Base-by-base conservation (phyloP, 1,139 yeast genomes). In the Kodamaea anthophila region DNA sequence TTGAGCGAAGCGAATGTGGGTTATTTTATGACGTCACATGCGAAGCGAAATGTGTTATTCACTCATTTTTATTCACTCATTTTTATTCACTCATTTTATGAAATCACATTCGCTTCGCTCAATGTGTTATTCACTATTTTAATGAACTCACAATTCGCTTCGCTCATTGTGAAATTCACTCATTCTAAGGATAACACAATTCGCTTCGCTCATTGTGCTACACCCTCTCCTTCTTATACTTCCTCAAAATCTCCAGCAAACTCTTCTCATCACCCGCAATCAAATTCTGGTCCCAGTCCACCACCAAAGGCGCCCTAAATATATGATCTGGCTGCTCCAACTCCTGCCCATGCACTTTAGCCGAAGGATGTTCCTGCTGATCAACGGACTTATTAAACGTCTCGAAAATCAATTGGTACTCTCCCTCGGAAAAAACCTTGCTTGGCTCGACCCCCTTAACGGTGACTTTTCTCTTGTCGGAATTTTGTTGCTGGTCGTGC, bases 281-380 rank as follows among this genome's bases (percentile, higher is more conserved):
- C 37, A 59, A 33, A 39, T 59, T 55, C 39, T 64, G 70, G 42
- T 66, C 73, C 73, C 73, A 66, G 42, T 66, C 73, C 25, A 65
- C 59, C 21, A 66, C 55, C 45, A 66, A 59, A 0, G 73, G 73
- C 2, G 71, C 65, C 34, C 42, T 45, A 41, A 66, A 66, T 9
- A 66, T 50, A 18, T 60, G 57, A 5, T 53, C 41, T 4, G 67
- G 57, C 26, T 53, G 53, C 9, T 50, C 58, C 5, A 24, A 19
- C 16, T 30, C 37, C 37, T 24, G 31, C 4, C 35, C 37, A 13
- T 32, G 32, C 12, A 29, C 36, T 24, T 32, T 29, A 5, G 36
- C 33, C 7, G 53, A 46, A 23, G 46, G 47, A 9, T 40, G 43
- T 5, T 49, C 47, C 16, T 41, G 36, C 3, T 39, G 37, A 18